Evolutionary conservation across 2,329 filamentous ascomycete genomes (phyloP).

Genomic region (Pseudopyrenochaeta lycopersici): DNA sequence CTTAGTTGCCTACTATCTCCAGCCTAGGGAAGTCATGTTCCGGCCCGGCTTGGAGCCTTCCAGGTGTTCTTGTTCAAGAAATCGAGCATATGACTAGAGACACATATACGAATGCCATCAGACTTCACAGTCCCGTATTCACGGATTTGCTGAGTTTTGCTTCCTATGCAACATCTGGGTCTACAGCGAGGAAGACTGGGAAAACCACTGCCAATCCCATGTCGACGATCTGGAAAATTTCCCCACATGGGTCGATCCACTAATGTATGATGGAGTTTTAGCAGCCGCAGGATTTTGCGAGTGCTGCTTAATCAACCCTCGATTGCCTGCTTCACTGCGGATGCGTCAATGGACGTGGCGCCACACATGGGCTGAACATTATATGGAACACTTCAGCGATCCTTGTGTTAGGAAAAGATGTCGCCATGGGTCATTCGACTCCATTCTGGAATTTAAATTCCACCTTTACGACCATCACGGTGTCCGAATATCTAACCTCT

Average conservation of each 20-base stretch:
- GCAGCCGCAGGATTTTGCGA: slow-evolving; percentile 10
- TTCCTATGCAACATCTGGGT: slow-evolving; percentile 10
- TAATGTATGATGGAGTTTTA: slow-evolving; percentile 15
- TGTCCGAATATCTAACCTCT: background rate
- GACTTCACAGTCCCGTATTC: slow-evolving; percentile 10
- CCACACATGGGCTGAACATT: background rate
- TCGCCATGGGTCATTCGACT: background rate
- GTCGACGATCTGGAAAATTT: slow-evolving; percentile 16
- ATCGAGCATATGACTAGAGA: slow-evolving; percentile 4
- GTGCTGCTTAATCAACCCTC: slow-evolving; percentile 15
- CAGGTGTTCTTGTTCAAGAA: slow-evolving; percentile 1
- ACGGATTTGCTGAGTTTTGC: slow-evolving; percentile 14
- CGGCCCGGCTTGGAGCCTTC: background rate
- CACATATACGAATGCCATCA: slow-evolving; percentile 13
- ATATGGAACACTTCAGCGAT: background rate
- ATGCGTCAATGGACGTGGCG: slow-evolving; percentile 1
- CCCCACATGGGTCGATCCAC: slow-evolving; percentile 8
- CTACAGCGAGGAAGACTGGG: slow-evolving; percentile 9
- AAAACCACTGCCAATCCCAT: slow-evolving; percentile 16
- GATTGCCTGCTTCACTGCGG: slow-evolving; percentile 11
- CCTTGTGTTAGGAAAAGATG: background rate
- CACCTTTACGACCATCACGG: background rate
- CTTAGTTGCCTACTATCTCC: background rate
- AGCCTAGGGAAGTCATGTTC: background rate
- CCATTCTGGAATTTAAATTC: background rate